Percentiles rank a stretch among this genome's conserved stretches.
Evolutionary conservation across 106 monocot species (phyloP).

Genomic region (Dendrobium nobile): DNA sequence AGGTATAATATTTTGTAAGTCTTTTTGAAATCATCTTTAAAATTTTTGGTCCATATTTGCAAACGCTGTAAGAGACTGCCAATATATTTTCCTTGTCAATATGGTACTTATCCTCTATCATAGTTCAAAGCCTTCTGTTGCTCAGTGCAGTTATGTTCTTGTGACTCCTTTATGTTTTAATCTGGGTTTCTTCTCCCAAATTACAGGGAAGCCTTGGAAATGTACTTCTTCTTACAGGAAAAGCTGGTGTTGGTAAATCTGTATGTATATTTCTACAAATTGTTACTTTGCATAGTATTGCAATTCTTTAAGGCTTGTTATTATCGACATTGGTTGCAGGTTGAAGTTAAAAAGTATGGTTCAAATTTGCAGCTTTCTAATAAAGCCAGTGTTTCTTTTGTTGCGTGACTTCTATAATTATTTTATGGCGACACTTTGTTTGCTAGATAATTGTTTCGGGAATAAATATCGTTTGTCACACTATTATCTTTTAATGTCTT

Average conservation of each 20-base stretch:
- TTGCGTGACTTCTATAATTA: background rate
- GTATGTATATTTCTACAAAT: slow-evolving; percentile 30
- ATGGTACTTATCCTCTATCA: no score
- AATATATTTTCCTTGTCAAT: background rate
- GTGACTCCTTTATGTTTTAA: background rate
- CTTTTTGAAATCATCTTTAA: no score
- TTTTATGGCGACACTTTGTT: background rate
- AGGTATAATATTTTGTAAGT: no score
- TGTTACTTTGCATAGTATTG: background rate
- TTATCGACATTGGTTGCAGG: background rate
- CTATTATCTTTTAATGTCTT: background rate
- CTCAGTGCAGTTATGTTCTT: background rate
- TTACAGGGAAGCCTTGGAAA: slow-evolving; percentile 28
- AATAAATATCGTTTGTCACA: background rate
- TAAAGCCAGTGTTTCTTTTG: background rate
- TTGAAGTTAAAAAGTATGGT: background rate
- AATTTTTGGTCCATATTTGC: background rate
- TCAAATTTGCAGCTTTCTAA: background rate
- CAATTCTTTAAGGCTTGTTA: background rate
- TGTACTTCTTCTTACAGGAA: slow-evolving; percentile 74
- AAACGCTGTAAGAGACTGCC: background rate
- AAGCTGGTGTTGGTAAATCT: slow-evolving; percentile 90
- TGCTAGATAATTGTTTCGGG: background rate
- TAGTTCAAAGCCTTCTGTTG: background rate
- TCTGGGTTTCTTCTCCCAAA: background rate